Base-by-base conservation (phyloP, 2,329 filamentous ascomycete species). In the Phyllosticta capitalensis region DNA sequence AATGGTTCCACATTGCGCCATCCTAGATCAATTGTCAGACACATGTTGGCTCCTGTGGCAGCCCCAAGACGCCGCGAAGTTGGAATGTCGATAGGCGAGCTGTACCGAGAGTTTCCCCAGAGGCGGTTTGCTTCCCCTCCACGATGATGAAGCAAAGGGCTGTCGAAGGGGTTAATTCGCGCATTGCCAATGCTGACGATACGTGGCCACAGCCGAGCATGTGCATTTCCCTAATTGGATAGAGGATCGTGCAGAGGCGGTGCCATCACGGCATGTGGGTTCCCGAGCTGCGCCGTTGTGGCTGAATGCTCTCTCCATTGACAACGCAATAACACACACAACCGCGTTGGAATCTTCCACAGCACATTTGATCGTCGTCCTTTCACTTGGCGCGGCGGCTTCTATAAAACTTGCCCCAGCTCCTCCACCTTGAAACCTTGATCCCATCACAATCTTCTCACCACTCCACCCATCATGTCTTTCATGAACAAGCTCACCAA, bases 401-500 rank as follows among this genome's bases (percentile, higher is more conserved):
- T 20, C 45, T 59, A 59, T 54, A 59, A 59, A 26, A 54, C 20
- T 48, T 50, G n/a, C 24, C 33, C 52, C 51, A 52, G 22, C 26
- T 12, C 38, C 38, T 45, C n/a, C 52, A 49, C 62, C 52, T 52
- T 49, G 53, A 52, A 53, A 54, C 63, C 55, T 55, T 58, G 54
- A 17, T 21, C 17, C 24, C 30, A 24, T 26, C 54, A 50, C 21
- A 24, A 53, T 51, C 30, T n/a, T n/a, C 20, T 26, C 45, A 30
- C 30, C 19, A 55, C 33, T 21, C 12, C 21, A 12, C 33, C 24
- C 54, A 56, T 59, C 7, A 77, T 78, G 75, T 75, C 75, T 58
- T 77, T 78, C 62, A 71, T 77, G 64, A 76, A 75, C 67, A 76
- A 78, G 62, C 72, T 76, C 63, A 76, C 74, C 66, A 74, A 75